Evolutionary conservation across 2,329 filamentous ascomycete species (phyloP), one percentile per base, ranked within the genome.

Genomic region (Cytospora schulzeri): DNA sequence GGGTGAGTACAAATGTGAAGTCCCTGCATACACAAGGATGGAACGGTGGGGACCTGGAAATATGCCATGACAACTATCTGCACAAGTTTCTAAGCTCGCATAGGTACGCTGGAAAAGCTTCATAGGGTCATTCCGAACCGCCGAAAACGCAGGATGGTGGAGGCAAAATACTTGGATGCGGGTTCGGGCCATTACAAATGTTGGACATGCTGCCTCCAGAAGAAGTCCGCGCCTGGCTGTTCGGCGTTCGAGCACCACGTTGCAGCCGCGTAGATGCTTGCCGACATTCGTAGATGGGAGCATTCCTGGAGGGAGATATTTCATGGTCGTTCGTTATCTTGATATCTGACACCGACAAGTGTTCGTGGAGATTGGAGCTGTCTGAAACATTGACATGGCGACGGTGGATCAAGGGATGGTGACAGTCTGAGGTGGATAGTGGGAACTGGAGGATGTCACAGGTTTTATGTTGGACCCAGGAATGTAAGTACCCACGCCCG

Each of bases 161-260:
- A 48, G 12, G 2, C 4, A 19, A 7, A 4, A 5, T 60, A 54
- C 22, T 19, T 52, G 17, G 19, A 11, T 17, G 28, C 5, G 6
- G 28, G 8, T 19, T 12, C 7, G 1, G 5, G 19, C 11, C 11
- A 19, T 14, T 15, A 11, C 15, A 24, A 45, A 24, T 54, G 50
- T 45, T 60, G 58, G 58, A 60, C 50, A 19, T 60, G 50, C 19
- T 54, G 50, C 41, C 15, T 54, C 11, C 22, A 48, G n/a, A 48
- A 48, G 45, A 48, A 48, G 12, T 48, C 45, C 9, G 45, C 45
- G 8, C 45, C 45, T 48, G 45, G 45, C 8, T 48, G 50, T 26
- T 9, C 26, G 2, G 8, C 4, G n/a, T 3, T 19, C 4, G 51
- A 53, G 11, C 58, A 17, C 2, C 11, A 24, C 1, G 1, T n/a